A percentile compares a stretch with the other conserved stretches of the same genome.
Evolutionary conservation across 2,329 filamentous ascomycete genomes (phyloP).

Genomic region (Colletotrichum echinochloae): DNA sequence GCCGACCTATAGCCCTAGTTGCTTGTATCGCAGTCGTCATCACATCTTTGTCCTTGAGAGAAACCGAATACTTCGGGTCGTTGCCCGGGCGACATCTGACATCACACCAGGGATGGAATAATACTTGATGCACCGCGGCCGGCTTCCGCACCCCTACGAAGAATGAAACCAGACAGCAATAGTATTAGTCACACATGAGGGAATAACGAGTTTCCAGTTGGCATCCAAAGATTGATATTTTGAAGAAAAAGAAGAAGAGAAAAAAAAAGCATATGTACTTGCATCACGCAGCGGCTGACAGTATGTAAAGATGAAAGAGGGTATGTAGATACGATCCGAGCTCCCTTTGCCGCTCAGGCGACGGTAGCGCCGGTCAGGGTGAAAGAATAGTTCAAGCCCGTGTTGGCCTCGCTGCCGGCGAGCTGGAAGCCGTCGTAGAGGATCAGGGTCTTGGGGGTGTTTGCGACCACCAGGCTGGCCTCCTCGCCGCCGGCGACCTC

Average conservation of each 20-base stretch:
- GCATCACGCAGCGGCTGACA: constrained; percentile 14
- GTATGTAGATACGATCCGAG: not conserved
- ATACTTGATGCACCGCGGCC: not conserved
- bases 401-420: constrained; percentile 49
- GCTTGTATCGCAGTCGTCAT: not conserved
- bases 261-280: constrained; percentile 8
- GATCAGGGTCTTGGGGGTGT: constrained; percentile 58
- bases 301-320: constrained; percentile 19
- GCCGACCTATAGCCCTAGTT: constrained; percentile 3
- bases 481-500: constrained; percentile 53
- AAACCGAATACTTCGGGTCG: not conserved
- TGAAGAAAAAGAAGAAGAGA: too few species aligned
- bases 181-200: too few species aligned
- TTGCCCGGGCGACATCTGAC: rapidly evolving
- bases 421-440: constrained; percentile 58
- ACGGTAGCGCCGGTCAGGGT: constrained; percentile 49
- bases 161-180: too few species aligned
- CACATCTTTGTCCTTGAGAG: not conserved
- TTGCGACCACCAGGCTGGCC: constrained; percentile 59
- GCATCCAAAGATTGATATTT: constrained; percentile 2
- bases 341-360: not conserved
- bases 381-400: constrained; percentile 55
- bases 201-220: not conserved
- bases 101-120: not conserved
- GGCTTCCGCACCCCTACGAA: too few species aligned